Percentiles rank a stretch among this genome's conserved stretches.
Evolutionary conservation across 306 rosid genomes (phyloP).

Genomic region (Oxytropis ochrocephala): DNA sequence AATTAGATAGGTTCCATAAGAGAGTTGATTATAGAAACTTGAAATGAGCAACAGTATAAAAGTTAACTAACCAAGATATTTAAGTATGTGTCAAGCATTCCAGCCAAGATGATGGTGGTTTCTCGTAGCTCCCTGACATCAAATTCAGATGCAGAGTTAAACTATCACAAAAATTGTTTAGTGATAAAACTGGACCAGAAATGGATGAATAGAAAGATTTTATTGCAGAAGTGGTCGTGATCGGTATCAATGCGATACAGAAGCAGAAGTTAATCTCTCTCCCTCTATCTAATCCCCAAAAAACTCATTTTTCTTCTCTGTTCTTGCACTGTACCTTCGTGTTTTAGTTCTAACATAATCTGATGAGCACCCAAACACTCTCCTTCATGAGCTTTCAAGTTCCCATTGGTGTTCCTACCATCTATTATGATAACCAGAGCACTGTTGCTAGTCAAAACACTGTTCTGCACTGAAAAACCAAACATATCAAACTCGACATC

Average conservation of each 20-base stretch:
- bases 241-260: not conserved
- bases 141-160: conserved; percentile 21
- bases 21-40: conserved; percentile 2
- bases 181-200: not conserved
- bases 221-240: not conserved
- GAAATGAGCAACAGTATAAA: conserved; percentile 18
- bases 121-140: conserved; percentile 69
- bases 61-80: conserved; percentile 72
- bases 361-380: not conserved
- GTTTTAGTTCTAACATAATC: not conserved
- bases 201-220: not conserved
- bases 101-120: conserved; percentile 59
- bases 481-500: too few relatives aligned
- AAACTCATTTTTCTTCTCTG: not conserved
- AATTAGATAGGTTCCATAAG: conserved; percentile 5
- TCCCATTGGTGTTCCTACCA: too few relatives aligned
- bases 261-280: not conserved
- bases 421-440: too few relatives aligned
- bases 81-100: conserved; percentile 89
- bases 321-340: not conserved
- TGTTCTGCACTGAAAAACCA: too few relatives aligned
- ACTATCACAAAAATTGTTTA: conserved; percentile 11
- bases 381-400: too few relatives aligned
- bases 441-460: too few relatives aligned
- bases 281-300: not conserved